phyloP scores from a whole-genome alignment of 2,329 filamentous ascomycete genomes.

The Colletotrichum liaoningense region DNA sequence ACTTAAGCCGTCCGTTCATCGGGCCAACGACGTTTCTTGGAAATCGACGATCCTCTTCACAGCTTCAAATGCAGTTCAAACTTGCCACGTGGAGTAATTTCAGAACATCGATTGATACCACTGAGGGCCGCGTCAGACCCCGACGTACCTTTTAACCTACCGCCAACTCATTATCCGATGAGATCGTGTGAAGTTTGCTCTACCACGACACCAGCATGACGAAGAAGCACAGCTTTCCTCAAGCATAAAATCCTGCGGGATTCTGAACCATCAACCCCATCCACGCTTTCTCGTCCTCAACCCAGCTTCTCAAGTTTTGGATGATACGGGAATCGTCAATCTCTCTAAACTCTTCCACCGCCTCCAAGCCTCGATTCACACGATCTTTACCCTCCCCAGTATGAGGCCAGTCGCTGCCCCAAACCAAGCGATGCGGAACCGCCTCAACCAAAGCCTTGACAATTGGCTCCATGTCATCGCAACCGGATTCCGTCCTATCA shows the following conservation, averaged over 20 bases:
- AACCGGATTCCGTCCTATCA: background rate
- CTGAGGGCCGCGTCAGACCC: background rate
- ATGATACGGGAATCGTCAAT: background rate
- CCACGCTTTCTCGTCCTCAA: background rate
- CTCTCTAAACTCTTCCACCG: background rate
- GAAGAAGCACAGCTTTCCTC: background rate
- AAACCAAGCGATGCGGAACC: constrained; percentile 13
- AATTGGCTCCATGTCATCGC: constrained; percentile 13
- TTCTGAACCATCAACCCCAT: background rate
- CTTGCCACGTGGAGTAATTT: too few species aligned
- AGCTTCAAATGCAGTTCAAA: too few species aligned
- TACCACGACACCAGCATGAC: background rate
- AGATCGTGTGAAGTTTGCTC: too few species aligned
- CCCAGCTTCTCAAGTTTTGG: background rate
- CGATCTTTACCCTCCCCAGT: constrained; percentile 21
- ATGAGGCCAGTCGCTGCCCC: constrained; percentile 29
- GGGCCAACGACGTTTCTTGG: too few species aligned
- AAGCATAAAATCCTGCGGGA: background rate
- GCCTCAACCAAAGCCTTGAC: background rate
- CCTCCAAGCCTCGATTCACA: background rate
- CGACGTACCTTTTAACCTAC: too few species aligned
- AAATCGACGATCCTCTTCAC: too few species aligned
- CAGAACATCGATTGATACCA: background rate
- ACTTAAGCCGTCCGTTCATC: background rate
- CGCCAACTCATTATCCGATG: too few species aligned